Base-by-base conservation (phyloP, 257 asterid species). In the Thymus quinquecostatus region DNA sequence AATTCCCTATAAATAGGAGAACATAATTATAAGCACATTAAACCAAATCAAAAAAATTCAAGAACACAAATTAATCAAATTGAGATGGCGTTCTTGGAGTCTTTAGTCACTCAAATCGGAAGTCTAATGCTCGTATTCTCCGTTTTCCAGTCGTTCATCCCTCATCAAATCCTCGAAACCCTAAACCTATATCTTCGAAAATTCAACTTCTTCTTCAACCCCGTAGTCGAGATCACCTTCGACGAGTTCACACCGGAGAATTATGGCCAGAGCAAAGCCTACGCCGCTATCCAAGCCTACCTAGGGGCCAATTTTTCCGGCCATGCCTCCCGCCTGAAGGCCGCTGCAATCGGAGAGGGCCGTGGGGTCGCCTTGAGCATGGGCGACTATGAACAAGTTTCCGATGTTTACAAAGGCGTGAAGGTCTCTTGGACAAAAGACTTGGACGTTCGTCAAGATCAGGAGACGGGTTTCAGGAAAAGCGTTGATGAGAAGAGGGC, bases 191-290 rank as follows among this genome's bases (percentile, higher is more conserved):
- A 58, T 9, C 14, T 66, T 48, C 40, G 36, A 1, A 74, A 66
- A 8, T 0, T 67, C 0, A 4, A n/a, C 2, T n/a, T 29, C 50
- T 0, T 58, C 59, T 57, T 66, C 73, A 66, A 50, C 55, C 61
- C 73, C 29, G 8, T 57, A 56, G 36, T 74, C 11, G 73, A 66
- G 56, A 67, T 74, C 73, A 66, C 69, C 3, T 74, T 74, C 78
- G 69, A 74, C 6, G 78, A 74, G 60, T 48, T 43, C 21, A 63
- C 69, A 2, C 4, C 73, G 9, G 78, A 58, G 1, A 5, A 13
- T 0, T 28, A 36, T 10, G 51, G 68, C 4, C 64, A 73, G 10
- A 74, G 73, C 73, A 67, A 74, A 38, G 73, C 69, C 41, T 74
- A 59, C 53, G n/a, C 51, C 7, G 56, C 69, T 28, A 66, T 74